A percentile compares a stretch with the other conserved stretches of the same genome.
Conservation (phyloP, 148 eudicot species). For the Silene latifolia region DNA sequence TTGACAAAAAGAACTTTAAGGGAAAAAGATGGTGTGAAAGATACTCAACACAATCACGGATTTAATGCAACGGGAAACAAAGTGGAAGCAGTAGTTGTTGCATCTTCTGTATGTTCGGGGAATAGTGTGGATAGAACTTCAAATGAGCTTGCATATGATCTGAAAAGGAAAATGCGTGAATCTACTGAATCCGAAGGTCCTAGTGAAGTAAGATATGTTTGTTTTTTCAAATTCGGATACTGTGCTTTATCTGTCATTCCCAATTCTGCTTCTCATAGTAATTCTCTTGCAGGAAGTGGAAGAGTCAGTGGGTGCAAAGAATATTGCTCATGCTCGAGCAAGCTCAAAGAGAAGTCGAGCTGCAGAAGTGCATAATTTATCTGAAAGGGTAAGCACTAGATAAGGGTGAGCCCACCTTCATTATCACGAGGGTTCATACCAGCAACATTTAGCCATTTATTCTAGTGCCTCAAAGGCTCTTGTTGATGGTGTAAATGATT, state of each 20-base stretch:
- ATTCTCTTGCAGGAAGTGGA: constrained; percentile 64
- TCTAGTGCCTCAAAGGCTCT: no score
- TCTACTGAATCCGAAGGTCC: constrained; percentile 70
- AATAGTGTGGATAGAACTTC: constrained; percentile 73
- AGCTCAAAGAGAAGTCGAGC: constrained; percentile 93
- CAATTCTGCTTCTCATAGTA: constrained; percentile 2
- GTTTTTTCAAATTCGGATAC: not conserved
- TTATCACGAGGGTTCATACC: no score
- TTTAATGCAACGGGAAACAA: constrained; percentile 25
- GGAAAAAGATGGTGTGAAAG: constrained; percentile 10
- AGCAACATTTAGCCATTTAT: no score
- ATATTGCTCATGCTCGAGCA: constrained; percentile 46
- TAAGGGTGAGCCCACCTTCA: constrained; percentile 62
- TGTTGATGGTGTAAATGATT: no score
- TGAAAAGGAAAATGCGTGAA: constrained; percentile 63
- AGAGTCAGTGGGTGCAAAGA: constrained; percentile 62
- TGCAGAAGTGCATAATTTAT: constrained; percentile 96
- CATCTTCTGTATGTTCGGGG: constrained; percentile 84
- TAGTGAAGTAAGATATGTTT: constrained; percentile 58
- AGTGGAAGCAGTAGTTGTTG: constrained; percentile 41
- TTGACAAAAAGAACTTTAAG: constrained; percentile 15
- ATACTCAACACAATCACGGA: constrained; percentile 18
- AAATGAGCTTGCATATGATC: constrained; percentile 44
- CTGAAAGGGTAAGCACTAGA: constrained; percentile 63
- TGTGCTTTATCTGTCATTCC: not conserved